Evolutionary conservation across 164 flowering plant species (phyloP).

Genomic region (Litsea cubeba): DNA sequence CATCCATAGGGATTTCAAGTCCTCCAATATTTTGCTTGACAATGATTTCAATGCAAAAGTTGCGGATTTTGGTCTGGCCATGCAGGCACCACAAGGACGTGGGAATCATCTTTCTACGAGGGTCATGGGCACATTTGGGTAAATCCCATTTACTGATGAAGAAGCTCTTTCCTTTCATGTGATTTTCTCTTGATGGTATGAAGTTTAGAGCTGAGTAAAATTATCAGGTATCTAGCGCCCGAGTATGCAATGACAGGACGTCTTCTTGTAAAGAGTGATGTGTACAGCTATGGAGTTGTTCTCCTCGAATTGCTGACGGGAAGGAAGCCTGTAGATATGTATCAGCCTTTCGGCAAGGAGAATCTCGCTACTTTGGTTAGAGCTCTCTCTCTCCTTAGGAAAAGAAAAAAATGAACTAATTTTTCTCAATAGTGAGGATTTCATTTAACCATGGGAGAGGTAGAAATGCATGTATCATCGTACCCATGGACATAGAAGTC

Average conservation of each 20-base stretch:
- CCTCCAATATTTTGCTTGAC: conserved; percentile 92
- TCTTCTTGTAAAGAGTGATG: conserved; percentile 94
- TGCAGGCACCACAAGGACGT: conserved; percentile 93
- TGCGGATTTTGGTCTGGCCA: conserved; percentile 96
- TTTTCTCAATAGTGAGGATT: too few relatives aligned
- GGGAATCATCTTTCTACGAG: conserved; percentile 79
- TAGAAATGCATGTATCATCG: too few relatives aligned
- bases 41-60: conserved; percentile 91
- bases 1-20: conserved; percentile 96
- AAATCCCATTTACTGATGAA: conserved; percentile 10
- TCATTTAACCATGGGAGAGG: too few relatives aligned
- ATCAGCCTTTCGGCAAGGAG: conserved; percentile 94
- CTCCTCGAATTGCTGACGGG: conserved; percentile 93
- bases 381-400: background rate
- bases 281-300: conserved; percentile 96
- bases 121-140: conserved; percentile 99
- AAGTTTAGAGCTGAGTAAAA: background rate
- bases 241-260: conserved; percentile 99
- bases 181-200: background rate
- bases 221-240: conserved; percentile 89
- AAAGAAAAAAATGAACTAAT: background rate
- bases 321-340: conserved; percentile 94
- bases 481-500: too few relatives aligned
- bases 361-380: conserved; percentile 97
- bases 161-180: conserved; percentile 1